Conservation (phyloP, 129 eudicot genomes). For the Escallonia herrerae region DNA sequence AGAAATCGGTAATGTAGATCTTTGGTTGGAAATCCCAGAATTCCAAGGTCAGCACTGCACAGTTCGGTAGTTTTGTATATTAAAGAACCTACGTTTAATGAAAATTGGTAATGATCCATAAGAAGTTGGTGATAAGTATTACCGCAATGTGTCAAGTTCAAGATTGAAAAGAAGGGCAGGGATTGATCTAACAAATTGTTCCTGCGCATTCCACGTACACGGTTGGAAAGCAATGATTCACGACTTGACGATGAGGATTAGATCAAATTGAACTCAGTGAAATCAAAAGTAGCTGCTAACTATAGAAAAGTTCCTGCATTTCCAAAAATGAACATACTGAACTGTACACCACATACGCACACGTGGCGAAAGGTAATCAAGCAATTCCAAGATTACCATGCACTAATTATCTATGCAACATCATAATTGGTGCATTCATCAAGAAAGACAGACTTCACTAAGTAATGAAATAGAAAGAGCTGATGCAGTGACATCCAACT, state of each 20-base stretch:
- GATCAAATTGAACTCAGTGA: not conserved
- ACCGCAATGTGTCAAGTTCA: slow-evolving; percentile 97
- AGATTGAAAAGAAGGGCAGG: slow-evolving; percentile 88
- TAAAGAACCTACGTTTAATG: slow-evolving; percentile 3
- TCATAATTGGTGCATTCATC: not conserved
- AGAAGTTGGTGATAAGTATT: slow-evolving; percentile 8
- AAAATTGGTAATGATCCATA: not conserved
- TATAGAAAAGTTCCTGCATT: too few relatives aligned
- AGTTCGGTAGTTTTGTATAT: slow-evolving; percentile 8
- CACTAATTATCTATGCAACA: too few relatives aligned
- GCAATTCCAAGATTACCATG: not conserved
- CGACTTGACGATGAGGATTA: not conserved
- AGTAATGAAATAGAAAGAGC: not conserved
- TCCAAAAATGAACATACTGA: too few relatives aligned
- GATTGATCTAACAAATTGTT: slow-evolving; percentile 68
- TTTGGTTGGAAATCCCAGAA: slow-evolving; percentile 85
- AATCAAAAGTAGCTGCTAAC: not conserved
- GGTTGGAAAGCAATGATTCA: slow-evolving; percentile 1
- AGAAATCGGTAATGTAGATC: slow-evolving; percentile 92
- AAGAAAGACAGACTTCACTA: not conserved
- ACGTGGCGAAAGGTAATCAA: not conserved
- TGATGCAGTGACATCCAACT: not conserved
- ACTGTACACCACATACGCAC: too few relatives aligned
- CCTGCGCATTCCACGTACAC: slow-evolving; percentile 37
- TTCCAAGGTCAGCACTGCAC: slow-evolving; percentile 92